Evolutionary conservation across 2,329 filamentous ascomycete species (phyloP).

Genomic region (Lasiodiplodia gonubiensis): DNA sequence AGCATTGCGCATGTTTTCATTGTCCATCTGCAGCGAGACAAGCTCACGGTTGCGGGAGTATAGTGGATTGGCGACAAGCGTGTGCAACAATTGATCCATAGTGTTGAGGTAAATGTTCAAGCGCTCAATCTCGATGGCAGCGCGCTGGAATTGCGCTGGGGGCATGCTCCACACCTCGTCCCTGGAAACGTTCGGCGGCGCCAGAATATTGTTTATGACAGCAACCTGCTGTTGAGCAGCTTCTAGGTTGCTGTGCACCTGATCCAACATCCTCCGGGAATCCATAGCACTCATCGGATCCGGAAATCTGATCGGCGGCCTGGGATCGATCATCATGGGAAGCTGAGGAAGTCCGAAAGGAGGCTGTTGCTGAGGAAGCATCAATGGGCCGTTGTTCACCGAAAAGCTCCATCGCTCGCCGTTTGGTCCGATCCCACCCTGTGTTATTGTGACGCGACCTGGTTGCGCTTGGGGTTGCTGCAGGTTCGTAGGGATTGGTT

Average conservation of each 20-base stretch:
- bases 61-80: conserved; percentile 35
- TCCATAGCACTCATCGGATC: background rate
- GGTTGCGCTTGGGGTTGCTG: conserved; percentile 33
- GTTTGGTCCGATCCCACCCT: conserved; percentile 58
- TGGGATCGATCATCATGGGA: conserved; percentile 1
- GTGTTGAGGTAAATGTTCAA: conserved; percentile 34
- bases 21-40: conserved; percentile 38
- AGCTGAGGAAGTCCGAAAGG: background rate
- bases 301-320: background rate
- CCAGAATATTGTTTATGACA: conserved; percentile 19
- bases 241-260: conserved; percentile 15
- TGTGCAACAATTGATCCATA: conserved; percentile 37
- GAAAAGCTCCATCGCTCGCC: conserved; percentile 61
- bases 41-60: conserved; percentile 41
- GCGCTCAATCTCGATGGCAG: conserved; percentile 23
- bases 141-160: conserved; percentile 11
- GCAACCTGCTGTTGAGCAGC: conserved; percentile 12
- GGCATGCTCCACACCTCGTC: conserved; percentile 4
- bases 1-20: conserved; percentile 36
- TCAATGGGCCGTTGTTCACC: conserved; percentile 53
- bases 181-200: conserved; percentile 13
- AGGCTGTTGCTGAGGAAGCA: conserved; percentile 33
- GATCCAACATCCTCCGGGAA: conserved; percentile 16
- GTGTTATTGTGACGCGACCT: conserved; percentile 48
- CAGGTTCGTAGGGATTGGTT: conserved; percentile 28